These are phyloP conservation scores for Lavandula angustifolia DNA, from an alignment of 257 asterid species.

Conservation along the genomic window DNA sequence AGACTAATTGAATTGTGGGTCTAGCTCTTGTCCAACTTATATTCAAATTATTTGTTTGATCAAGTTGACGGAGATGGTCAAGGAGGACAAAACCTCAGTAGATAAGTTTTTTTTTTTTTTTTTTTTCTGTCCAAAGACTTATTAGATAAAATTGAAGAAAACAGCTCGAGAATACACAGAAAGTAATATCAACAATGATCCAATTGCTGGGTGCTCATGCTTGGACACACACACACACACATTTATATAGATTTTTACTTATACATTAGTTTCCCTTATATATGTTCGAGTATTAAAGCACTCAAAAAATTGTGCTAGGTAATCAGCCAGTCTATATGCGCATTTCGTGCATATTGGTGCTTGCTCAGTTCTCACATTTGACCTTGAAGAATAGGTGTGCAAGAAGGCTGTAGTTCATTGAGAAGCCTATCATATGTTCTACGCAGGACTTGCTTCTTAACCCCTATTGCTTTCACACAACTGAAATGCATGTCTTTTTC, in stretches of 20 bases:
- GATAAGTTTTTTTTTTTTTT: too few species aligned
- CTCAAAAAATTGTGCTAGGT: background rate
- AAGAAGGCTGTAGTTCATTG: conserved; percentile 9
- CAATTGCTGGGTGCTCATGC: conserved; percentile 6
- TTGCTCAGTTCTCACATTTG: conserved; percentile 18
- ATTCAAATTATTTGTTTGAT: background rate
- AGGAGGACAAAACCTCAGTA: background rate
- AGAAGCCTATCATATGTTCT: conserved; percentile 7
- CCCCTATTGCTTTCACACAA: background rate
- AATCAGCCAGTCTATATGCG: conserved; percentile 19
- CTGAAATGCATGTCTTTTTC: background rate
- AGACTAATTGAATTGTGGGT: conserved; percentile 8
- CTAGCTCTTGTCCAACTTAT: conserved; percentile 2
- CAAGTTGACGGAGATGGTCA: conserved; percentile 1
- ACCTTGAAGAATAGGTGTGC: background rate
- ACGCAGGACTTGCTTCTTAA: background rate
- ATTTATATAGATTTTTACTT: background rate
- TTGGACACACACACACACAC: background rate
- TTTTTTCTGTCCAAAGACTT: conserved; percentile 7
- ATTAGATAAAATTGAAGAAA: conserved; percentile 8
- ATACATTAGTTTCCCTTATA: background rate
- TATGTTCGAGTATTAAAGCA: background rate
- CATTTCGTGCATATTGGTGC: conserved; percentile 17
- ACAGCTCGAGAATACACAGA: conserved; percentile 4
- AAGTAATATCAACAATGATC: conserved; percentile 1